Percentiles rank a stretch among this genome's conserved stretches.
phyloP scores from a whole-genome alignment of 306 rosid genomes.

The Medicago truncatula region MtrunA17r5.0-ANR NC_053044.1:54651001-54651500 shows the following conservation, averaged over 20 bases:
- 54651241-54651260: slow-evolving; percentile 57
- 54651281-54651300: slow-evolving; percentile 38
- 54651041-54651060: slow-evolving; percentile 43
- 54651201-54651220: slow-evolving; percentile 36
- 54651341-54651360: slow-evolving; percentile 21
- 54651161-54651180: slow-evolving; percentile 60
- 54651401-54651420: slow-evolving; percentile 46
- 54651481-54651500: slow-evolving; percentile 66
- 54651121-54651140: neutral
- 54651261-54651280: slow-evolving; percentile 51
- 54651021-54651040: slow-evolving; percentile 40
- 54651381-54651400: slow-evolving; percentile 3
- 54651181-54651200: slow-evolving; percentile 45
- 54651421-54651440: slow-evolving; percentile 45
- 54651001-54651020: slow-evolving; percentile 1
- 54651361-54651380: slow-evolving; percentile 9
- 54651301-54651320: neutral
- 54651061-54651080: slow-evolving; percentile 44
- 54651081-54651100: slow-evolving; percentile 31
- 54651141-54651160: slow-evolving; percentile 46
- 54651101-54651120: neutral
- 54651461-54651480: slow-evolving; percentile 32
- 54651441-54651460: slow-evolving; percentile 26
- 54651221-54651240: slow-evolving; percentile 60
- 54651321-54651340: slow-evolving; percentile 13